Conservation (phyloP, 768 basidiomycete genomes). For the Gloeopeniophorella convolvens region DNA sequence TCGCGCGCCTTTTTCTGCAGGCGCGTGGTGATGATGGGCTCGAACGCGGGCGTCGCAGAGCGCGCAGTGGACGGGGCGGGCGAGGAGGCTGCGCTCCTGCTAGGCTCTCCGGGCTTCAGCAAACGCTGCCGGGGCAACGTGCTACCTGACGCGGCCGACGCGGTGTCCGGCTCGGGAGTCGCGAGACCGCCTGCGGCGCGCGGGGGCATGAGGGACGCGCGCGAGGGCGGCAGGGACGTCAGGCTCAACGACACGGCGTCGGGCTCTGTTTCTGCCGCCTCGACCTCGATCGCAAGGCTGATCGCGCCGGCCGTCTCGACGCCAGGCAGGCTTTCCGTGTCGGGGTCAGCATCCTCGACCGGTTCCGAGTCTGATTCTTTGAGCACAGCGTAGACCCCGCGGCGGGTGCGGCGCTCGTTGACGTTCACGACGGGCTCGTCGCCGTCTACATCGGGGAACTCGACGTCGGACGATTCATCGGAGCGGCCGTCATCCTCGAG, state of each 20-base stretch:
- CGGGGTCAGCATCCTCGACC: constrained; percentile 41
- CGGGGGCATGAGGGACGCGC: constrained; percentile 11
- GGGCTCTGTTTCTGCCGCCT: constrained; percentile 14
- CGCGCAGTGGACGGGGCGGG: constrained; percentile 20
- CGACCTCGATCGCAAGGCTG: constrained; percentile 12
- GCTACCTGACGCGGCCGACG: constrained; percentile 4
- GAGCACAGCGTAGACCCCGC: constrained; percentile 74
- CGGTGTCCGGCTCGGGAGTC: constrained; percentile 10
- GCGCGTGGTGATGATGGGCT: constrained; percentile 55
- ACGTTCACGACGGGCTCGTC: constrained; percentile 46
- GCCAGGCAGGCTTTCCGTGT: constrained; percentile 20
- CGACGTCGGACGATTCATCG: constrained; percentile 28
- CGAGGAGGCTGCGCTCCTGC: constrained; percentile 24
- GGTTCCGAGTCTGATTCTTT: constrained; percentile 59
- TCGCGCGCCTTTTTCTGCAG: constrained; percentile 40
- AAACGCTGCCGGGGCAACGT: constrained; percentile 9
- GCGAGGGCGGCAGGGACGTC: constrained; percentile 9
- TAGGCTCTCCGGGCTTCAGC: constrained; percentile 6
- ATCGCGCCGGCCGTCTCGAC: constrained; percentile 1
- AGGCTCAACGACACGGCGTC: constrained; percentile 2
- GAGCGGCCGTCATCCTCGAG: constrained; percentile 49
- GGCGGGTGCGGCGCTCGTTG: constrained; percentile 73
- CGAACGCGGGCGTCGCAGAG: constrained; percentile 31
- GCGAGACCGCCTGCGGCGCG: constrained; percentile 7
- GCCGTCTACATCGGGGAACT: constrained; percentile 22